Base-by-base conservation (phyloP, 306 rosid species). In the Calophaca sinica region DNA sequence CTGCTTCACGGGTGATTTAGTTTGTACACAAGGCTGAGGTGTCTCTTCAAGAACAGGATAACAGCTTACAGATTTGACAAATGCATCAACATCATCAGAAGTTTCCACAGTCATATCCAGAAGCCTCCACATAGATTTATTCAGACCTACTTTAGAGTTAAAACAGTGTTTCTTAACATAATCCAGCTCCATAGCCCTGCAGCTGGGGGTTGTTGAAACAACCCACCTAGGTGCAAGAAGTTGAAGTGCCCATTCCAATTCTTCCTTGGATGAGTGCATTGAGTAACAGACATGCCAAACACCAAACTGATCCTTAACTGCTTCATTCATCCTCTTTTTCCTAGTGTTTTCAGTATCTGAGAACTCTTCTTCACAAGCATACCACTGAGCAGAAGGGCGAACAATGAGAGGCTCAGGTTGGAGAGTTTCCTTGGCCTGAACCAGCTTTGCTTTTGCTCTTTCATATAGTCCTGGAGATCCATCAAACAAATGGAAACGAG, bases 211-310 rank as follows among this genome's bases (percentile, higher is more conserved):
- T 50, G 94, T 93, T 65, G 98, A 93, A 86, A 93, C 89, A 74
- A 90, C 92, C 98, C 96, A 93, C 78, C 86, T 87, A 60, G 98
- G 96, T 53, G 86, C 75, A 64, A 93, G 91, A 87, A 88, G 88
- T 73, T 83, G 88, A 61, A 93, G 88, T 10, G 92, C 93, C 90
- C 92, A 85, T 81, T 93, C 98, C 69, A 93, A 83, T 84, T 93
- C 98, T 60, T 86, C 93, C 84, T 78, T 86, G 36, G 94, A 90
- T 9, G 96, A 90, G 89, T 93, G 96, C 80, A 87, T 88, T 5
- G 96, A 80, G 70, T 86, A 93, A 80, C 96, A 93, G 29, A 90
- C 91, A 81, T 90, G 96, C 94, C 98, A 90, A 76, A 93, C 89
- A 33, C 98, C 94, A 84, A 83, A 85, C 14, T 79, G 89, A 78